Evolutionary conservation across 2,329 filamentous ascomycete genomes (phyloP).

Genomic region (Oidium heveae): DNA sequence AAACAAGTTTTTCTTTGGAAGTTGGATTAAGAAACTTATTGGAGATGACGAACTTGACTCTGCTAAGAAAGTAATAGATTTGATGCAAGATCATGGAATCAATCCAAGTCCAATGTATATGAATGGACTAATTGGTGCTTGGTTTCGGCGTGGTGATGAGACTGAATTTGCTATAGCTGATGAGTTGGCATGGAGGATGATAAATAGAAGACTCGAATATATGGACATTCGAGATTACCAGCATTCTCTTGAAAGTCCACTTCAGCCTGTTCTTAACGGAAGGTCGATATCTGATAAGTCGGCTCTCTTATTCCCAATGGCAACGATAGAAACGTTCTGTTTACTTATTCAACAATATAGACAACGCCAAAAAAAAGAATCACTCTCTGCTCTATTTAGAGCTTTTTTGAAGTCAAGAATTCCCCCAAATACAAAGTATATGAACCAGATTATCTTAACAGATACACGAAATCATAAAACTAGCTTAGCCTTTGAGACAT

Average conservation of each 20-base stretch:
- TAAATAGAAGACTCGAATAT: constrained; percentile 37
- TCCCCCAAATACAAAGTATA: constrained; percentile 43
- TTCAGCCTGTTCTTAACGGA: constrained; percentile 2
- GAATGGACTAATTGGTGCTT: constrained; percentile 60
- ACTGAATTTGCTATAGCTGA: constrained; percentile 35
- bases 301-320: constrained; percentile 24
- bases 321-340: constrained; percentile 55
- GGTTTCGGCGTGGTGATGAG: constrained; percentile 36
- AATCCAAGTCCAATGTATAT: constrained; percentile 48
- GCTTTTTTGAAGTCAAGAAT: constrained; percentile 39
- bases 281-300: constrained; percentile 12
- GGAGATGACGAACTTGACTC: constrained; percentile 44
- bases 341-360: constrained; percentile 50
- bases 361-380: constrained; percentile 29
- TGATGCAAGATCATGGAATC: constrained; percentile 48
- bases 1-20: constrained; percentile 66
- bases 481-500: constrained; percentile 9
- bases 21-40: constrained; percentile 70
- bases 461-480: constrained; percentile 5
- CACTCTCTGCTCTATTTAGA: constrained; percentile 33
- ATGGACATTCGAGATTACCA: constrained; percentile 21
- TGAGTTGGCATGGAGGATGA: constrained; percentile 50
- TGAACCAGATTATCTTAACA: constrained; percentile 48
- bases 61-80: constrained; percentile 44
- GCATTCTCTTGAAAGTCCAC: constrained; percentile 3